phyloP scores from a whole-genome alignment of 2,329 filamentous ascomycete genomes.

The Botrytis tulipae region DNA sequence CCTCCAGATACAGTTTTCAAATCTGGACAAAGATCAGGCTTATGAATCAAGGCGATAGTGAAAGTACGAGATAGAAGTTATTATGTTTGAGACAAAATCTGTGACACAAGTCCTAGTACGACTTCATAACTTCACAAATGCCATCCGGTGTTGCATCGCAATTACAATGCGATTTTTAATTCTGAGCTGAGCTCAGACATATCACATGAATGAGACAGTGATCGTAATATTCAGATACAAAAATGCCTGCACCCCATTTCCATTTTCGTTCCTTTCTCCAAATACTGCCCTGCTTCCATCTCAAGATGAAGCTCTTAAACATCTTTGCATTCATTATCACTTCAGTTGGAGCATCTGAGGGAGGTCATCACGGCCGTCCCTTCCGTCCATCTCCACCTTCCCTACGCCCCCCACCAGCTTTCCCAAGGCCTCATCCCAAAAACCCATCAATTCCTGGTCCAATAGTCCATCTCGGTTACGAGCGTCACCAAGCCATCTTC shows the following conservation, averaged over 20 bases:
- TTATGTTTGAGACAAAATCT: not conserved
- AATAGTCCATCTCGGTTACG: not conserved
- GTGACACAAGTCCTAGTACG: not conserved
- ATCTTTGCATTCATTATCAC: not conserved
- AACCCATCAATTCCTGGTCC: not conserved
- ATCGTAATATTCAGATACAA: not conserved
- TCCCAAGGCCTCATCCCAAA: too few relatives aligned
- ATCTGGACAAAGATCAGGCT: not conserved
- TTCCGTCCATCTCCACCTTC: not conserved
- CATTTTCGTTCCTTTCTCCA: not conserved
- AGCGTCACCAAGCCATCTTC: not conserved
- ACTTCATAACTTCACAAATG: not conserved
- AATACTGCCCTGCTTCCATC: not conserved
- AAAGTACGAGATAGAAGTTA: not conserved
- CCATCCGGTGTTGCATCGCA: not conserved
- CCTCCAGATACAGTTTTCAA: not conserved
- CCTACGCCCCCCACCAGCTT: not conserved
- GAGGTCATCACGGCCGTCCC: not conserved
- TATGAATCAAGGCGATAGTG: not conserved
- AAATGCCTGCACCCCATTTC: not conserved
- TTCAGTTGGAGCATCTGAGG: not conserved
- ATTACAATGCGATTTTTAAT: not conserved
- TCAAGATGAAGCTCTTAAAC: not conserved
- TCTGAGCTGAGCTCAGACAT: not conserved
- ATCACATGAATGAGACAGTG: not conserved